Evolutionary conservation across 495 filamentous ascomycete species (phyloP).

Genomic region (Hypoxylon rickii): DNA sequence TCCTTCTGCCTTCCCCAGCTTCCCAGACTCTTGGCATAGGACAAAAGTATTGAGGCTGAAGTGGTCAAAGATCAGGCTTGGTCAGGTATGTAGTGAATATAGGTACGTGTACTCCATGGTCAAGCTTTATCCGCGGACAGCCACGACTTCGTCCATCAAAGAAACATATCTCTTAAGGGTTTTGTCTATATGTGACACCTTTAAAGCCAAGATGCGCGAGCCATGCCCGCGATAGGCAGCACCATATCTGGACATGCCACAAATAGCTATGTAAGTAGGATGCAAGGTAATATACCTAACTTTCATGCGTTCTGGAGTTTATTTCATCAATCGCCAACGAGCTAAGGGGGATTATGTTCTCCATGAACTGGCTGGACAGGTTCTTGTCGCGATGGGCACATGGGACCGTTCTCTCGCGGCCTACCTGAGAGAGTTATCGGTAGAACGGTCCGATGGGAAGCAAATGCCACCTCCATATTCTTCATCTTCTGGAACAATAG

Average conservation of each 20-base stretch:
- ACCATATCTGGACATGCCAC: neutral
- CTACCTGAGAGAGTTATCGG: too few species aligned
- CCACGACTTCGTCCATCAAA: slow-evolving; percentile 8
- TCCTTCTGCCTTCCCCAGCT: slow-evolving; percentile 25
- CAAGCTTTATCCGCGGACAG: slow-evolving; percentile 24
- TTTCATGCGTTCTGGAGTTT: neutral
- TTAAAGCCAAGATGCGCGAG: too few species aligned
- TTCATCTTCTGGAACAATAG: too few species aligned
- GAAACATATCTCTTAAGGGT: neutral
- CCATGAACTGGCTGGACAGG: too few species aligned
- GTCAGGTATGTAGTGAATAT: slow-evolving; percentile 5
- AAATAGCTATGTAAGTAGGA: neutral
- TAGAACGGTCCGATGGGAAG: slow-evolving; percentile 16
- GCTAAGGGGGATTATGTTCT: too few species aligned
- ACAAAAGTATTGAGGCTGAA: slow-evolving; percentile 34
- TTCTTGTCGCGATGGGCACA: too few species aligned
- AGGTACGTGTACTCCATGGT: too few species aligned
- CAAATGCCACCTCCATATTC: too few species aligned
- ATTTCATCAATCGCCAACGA: too few species aligned
- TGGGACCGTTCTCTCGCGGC: too few species aligned
- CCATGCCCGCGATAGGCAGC: too few species aligned
- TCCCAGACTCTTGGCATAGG: slow-evolving; percentile 31
- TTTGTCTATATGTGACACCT: slow-evolving; percentile 6
- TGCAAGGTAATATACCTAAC: neutral
- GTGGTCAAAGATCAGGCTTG: slow-evolving; percentile 24